Conservation (phyloP, 164 flowering plant species). For the Annona squamosa region DNA sequence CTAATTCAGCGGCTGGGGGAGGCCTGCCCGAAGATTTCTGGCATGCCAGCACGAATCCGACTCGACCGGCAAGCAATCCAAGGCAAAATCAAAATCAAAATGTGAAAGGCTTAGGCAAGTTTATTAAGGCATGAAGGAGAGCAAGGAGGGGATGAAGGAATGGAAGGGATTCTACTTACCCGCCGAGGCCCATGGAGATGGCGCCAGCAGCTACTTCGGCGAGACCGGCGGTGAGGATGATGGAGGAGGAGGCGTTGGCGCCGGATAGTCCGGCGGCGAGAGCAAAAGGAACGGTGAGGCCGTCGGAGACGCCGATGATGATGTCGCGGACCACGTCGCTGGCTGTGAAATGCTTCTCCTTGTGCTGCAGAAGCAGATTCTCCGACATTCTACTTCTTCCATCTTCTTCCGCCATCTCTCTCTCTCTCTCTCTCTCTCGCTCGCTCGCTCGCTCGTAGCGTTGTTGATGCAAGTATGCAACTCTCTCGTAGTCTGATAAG, state of each 20-base stretch:
- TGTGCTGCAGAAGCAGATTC: slow-evolving; percentile 35
- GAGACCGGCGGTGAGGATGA: slow-evolving; percentile 90
- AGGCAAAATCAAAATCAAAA: no score
- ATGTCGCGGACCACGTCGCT: slow-evolving; percentile 84
- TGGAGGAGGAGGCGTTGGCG: slow-evolving; percentile 65
- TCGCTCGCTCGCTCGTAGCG: no score
- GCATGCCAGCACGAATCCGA: no score
- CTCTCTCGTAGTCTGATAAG: no score
- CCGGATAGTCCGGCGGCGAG: slow-evolving; percentile 93
- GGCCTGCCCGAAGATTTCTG: no score
- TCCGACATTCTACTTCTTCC: neutral
- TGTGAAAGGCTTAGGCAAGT: no score
- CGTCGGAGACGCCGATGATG: slow-evolving; percentile 92
- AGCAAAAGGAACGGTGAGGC: slow-evolving; percentile 92
- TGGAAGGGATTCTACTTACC: slow-evolving; percentile 30
- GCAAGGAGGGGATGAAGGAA: neutral
- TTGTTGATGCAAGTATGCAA: no score
- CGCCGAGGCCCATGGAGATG: slow-evolving; percentile 96
- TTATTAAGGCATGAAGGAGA: neutral
- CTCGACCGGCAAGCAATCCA: no score
- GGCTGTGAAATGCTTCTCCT: slow-evolving; percentile 83
- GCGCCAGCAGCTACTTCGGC: slow-evolving; percentile 97
- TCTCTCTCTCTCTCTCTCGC: neutral
- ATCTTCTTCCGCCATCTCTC: neutral
- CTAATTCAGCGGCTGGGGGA: no score